Conservation (phyloP, 2,329 filamentous ascomycete species). For the Cercospora zeae-maydis region DNA sequence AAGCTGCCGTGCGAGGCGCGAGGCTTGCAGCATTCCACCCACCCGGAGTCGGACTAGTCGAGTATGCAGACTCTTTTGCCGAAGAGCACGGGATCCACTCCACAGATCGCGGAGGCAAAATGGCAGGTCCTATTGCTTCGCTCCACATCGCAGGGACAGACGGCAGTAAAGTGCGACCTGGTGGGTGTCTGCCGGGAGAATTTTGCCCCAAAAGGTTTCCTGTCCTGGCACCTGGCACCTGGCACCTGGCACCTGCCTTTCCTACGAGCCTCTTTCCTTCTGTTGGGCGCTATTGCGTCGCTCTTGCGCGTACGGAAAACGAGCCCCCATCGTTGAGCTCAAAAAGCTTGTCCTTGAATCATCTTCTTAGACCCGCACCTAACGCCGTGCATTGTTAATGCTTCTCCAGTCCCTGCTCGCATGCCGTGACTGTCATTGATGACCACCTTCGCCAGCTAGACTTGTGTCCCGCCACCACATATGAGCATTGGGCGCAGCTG, state of each 20-base stretch:
- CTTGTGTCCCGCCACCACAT: neutral
- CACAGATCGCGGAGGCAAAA: conserved; percentile 2
- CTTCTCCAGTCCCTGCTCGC: neutral
- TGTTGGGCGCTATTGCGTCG: neutral
- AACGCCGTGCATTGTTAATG: conserved; percentile 13
- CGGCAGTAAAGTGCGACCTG: conserved; percentile 3
- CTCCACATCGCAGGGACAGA: conserved; percentile 1
- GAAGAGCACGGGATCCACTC: conserved; percentile 6
- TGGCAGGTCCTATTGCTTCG: conserved; percentile 1
- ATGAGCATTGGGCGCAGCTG: neutral
- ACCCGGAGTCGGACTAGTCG: neutral
- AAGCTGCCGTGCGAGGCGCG: neutral
- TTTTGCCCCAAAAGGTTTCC: neutral
- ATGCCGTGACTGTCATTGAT: neutral
- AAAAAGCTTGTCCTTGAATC: conserved; percentile 9
- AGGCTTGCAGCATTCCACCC: conserved; percentile 6
- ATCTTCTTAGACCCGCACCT: conserved; percentile 4
- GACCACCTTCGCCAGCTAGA: neutral
- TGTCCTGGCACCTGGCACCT: neutral
- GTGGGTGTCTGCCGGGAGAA: neutral
- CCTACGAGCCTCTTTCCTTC: neutral
- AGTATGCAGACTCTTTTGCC: conserved; percentile 5
- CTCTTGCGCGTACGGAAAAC: neutral
- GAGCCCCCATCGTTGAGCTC: neutral
- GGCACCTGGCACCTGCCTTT: neutral